Conservation (phyloP, 257 asterid genomes). For the Lycium barbarum region DNA sequence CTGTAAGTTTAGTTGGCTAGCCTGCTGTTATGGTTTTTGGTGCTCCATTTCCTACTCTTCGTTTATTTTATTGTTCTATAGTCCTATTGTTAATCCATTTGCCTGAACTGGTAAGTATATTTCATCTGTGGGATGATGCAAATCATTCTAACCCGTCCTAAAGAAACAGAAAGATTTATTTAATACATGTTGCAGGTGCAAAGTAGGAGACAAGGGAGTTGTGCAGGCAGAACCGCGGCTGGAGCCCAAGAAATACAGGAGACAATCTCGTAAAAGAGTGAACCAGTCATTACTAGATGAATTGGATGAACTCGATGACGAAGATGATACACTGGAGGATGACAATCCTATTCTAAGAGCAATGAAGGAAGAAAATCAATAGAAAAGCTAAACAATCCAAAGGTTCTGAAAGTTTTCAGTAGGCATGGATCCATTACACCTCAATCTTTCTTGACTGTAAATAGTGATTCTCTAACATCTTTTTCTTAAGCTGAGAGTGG, state of each 20-base stretch:
- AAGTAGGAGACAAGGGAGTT: conserved; percentile 79
- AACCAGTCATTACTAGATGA: conserved; percentile 81
- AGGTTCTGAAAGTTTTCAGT: neutral
- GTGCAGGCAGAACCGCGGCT: conserved; percentile 89
- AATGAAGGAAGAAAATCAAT: conserved; percentile 45
- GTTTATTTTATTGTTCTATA: neutral
- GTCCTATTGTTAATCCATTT: conserved; percentile 20
- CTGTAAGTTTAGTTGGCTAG: neutral
- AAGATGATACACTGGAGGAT: conserved; percentile 47
- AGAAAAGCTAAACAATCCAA: neutral
- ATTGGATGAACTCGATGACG: conserved; percentile 69
- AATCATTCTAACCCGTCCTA: neutral
- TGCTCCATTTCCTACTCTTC: neutral
- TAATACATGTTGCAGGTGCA: conserved; percentile 52
- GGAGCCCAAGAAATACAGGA: conserved; percentile 87
- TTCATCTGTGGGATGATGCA: neutral
- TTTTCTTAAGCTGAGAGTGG: conserved; percentile 1
- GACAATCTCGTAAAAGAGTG: conserved; percentile 85
- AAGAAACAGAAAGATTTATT: neutral
- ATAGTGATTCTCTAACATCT: neutral
- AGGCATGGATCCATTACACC: neutral
- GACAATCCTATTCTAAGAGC: conserved; percentile 55
- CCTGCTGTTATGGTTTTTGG: neutral
- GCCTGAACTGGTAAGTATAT: neutral
- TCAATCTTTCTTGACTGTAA: conserved; percentile 11